Evolutionary conservation across 2,329 filamentous ascomycete species (phyloP).

Genomic region (Aureobasidium sp.): DNA sequence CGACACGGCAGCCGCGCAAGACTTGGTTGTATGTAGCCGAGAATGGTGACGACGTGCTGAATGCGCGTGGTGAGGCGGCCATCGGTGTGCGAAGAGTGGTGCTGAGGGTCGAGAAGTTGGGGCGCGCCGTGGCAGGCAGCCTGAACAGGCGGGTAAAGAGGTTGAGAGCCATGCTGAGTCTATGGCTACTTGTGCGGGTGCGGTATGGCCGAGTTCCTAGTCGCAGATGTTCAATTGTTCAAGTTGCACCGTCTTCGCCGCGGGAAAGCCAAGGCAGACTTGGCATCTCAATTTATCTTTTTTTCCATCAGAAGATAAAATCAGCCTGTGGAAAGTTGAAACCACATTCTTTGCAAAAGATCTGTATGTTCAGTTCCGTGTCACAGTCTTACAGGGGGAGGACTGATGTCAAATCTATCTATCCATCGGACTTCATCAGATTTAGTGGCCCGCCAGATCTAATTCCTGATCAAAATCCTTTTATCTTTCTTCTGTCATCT

Average conservation of each 20-base stretch:
- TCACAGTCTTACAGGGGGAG: too few species aligned
- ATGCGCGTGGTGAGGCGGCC: slow-evolving; percentile 18
- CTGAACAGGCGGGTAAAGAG: slow-evolving; percentile 32
- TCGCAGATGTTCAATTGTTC: neutral
- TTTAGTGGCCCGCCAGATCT: neutral
- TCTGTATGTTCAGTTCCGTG: too few species aligned
- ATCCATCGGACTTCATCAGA: neutral
- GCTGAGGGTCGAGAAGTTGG: slow-evolving; percentile 12
- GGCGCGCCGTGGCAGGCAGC: slow-evolving; percentile 20
- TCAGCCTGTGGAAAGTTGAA: too few species aligned
- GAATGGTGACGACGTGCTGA: slow-evolving; percentile 30
- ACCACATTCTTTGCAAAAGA: too few species aligned
- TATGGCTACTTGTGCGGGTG: neutral
- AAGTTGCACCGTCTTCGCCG: neutral
- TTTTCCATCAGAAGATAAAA: neutral
- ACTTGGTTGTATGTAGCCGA: slow-evolving; percentile 44
- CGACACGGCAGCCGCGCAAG: slow-evolving; percentile 61
- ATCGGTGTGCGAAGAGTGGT: neutral
- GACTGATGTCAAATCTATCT: neutral
- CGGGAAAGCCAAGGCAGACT: neutral
- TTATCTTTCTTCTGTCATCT: neutral
- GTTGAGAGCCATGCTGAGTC: slow-evolving; percentile 29
- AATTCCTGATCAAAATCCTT: neutral
- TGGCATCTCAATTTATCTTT: neutral
- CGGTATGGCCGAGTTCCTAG: neutral